phyloP scores from a whole-genome alignment of 2,329 filamentous ascomycete species.

The Scedosporium boydii region DNA sequence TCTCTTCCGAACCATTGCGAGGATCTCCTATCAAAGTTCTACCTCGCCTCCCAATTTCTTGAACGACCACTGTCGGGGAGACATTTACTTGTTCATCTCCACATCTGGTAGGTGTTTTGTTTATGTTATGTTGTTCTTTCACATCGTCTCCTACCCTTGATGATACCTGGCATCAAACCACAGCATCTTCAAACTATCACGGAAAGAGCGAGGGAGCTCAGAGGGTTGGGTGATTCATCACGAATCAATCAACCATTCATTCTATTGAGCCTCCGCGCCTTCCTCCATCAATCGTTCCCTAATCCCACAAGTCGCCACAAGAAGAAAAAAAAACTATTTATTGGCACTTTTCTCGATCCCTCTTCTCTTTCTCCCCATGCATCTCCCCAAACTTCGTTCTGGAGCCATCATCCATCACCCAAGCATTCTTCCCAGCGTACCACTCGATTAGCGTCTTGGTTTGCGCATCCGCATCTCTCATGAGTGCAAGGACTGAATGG shows the following conservation, averaged over 20 bases:
- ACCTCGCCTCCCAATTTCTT: not conserved
- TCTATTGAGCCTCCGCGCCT: not conserved
- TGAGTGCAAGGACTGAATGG: too few species aligned
- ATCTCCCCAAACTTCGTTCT: too few species aligned
- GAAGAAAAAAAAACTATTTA: not conserved
- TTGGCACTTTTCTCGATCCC: not conserved
- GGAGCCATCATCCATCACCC: constrained; percentile 14
- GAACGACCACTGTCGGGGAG: constrained; percentile 55
- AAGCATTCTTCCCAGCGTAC: not conserved
- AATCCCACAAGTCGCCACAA: constrained; percentile 9
- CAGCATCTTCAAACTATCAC: not conserved
- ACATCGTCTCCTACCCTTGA: not conserved
- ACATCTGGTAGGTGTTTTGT: constrained; percentile 47
- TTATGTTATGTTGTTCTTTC: constrained; percentile 14
- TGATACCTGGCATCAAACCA: not conserved
- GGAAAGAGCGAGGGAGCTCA: not conserved
- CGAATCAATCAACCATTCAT: not conserved
- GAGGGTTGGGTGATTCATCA: too few species aligned
- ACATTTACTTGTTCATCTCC: constrained; percentile 99
- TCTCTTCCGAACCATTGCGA: not conserved
- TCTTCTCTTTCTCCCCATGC: not conserved
- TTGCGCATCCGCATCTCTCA: not conserved
- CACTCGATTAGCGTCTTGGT: not conserved
- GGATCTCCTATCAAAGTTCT: not conserved
- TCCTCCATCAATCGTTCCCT: too few species aligned